Evolutionary conservation across 805 yeast genomes (phyloP), one percentile per base, ranked within the genome.

Genomic region (Pichia rugopelliculosa): DNA sequence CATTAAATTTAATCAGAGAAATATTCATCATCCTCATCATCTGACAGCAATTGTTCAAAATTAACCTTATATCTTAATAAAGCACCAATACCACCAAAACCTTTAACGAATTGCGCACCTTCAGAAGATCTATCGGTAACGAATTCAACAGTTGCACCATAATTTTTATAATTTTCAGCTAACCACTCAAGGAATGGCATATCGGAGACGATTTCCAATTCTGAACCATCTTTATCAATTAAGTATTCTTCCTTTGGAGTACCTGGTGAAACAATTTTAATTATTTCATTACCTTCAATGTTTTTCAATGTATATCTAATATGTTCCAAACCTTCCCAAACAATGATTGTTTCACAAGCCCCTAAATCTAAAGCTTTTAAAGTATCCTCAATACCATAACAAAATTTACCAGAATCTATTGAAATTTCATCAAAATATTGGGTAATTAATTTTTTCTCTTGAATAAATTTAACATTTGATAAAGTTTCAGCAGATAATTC

Each of bases 61-160:
- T 93, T 93, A 59, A 93, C 93, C 71, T 89, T 89, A 72, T 93
- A 93, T 73, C 99, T 88, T 67, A 93, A 74, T 59, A 93, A 67
- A 49, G 96, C 97, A 68, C 99, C 99, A 56, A 93, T 79, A 72
- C 99, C 99, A 84, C 99, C 99, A 64, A 93, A 93, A 51, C 99
- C 99, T 59, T 82, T 84, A 51, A 85, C 95, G 69, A 93, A 93
- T 74, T 93, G 99, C 41, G 98, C 95, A 75, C 99, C 99, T 71
- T 93, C 99, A 39, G 95, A 84, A 21, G 96, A 86, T 71, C 88
- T 82, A 73, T 93, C 98, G 44, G 97, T 87, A 57, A 93, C 96
- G 59, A 93, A 93, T 73, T 93, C 99, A 60, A 93, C 77, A 51
- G 84, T 80, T 45, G 99, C 96, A 78, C 99, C 99, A 61, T 79